Conservation (phyloP, 768 basidiomycete species). For the Boletus barrowsii region DNA sequence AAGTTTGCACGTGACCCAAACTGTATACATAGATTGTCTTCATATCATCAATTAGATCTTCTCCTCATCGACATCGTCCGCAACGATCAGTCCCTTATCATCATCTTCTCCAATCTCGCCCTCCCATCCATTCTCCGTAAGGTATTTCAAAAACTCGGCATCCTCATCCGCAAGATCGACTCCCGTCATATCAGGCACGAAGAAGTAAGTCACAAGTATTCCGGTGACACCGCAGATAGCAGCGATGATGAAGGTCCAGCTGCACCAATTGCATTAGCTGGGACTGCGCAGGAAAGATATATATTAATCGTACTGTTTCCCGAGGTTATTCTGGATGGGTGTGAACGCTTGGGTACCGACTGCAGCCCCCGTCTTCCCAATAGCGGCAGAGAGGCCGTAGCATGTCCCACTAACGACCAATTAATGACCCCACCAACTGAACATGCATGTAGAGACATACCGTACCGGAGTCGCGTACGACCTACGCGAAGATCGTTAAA, state of each 20-base stretch:
- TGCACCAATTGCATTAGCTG: slow-evolving; percentile 18
- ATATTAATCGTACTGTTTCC: slow-evolving; percentile 45
- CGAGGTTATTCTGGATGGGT: slow-evolving; percentile 65
- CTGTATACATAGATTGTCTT: not conserved
- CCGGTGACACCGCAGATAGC: slow-evolving; percentile 67
- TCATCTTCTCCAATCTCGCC: slow-evolving; percentile 60
- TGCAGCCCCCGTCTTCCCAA: slow-evolving; percentile 73
- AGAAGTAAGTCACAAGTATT: slow-evolving; percentile 64
- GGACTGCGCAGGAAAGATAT: not conserved
- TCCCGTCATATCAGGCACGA: slow-evolving; percentile 65
- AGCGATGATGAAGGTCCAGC: slow-evolving; percentile 67
- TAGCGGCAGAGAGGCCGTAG: slow-evolving; percentile 65
- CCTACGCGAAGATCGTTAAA: slow-evolving; percentile 29
- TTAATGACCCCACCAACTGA: not conserved
- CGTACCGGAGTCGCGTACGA: slow-evolving; percentile 65
- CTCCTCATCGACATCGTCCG: slow-evolving; percentile 9
- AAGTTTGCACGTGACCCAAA: slow-evolving; percentile 17
- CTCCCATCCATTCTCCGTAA: slow-evolving; percentile 62
- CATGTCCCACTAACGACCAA: slow-evolving; percentile 51
- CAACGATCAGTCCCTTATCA: slow-evolving; percentile 29
- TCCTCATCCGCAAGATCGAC: slow-evolving; percentile 68
- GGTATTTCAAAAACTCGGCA: slow-evolving; percentile 55
- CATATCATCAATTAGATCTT: slow-evolving; percentile 2
- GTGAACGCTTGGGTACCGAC: slow-evolving; percentile 69
- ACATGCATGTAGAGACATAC: slow-evolving; percentile 24